Evolutionary conservation across 2,329 filamentous ascomycete species (phyloP).

Genomic region (Drechslerella stenobrocha): DNA sequence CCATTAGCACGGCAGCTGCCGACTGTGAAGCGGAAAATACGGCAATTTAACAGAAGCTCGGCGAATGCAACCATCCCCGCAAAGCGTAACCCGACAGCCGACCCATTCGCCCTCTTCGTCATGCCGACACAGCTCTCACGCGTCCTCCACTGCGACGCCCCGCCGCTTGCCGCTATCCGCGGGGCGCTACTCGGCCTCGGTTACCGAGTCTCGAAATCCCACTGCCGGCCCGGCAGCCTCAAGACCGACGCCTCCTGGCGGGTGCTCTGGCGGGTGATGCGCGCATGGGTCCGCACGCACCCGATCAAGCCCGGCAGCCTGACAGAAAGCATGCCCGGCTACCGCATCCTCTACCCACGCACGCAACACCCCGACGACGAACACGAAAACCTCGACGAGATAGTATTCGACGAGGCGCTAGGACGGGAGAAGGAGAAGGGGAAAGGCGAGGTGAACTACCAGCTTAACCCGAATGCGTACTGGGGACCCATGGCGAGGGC

Average conservation of each 20-base stretch:
- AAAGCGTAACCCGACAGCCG: slow-evolving; percentile 55
- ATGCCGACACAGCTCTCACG: slow-evolving; percentile 74
- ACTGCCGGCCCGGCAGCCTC: slow-evolving; percentile 84
- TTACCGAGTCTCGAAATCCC: slow-evolving; percentile 80
- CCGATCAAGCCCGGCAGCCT: slow-evolving; percentile 75
- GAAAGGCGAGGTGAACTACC: slow-evolving; percentile 76
- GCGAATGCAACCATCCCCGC: not conserved
- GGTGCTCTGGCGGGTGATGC: slow-evolving; percentile 88
- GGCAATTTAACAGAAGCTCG: not conserved
- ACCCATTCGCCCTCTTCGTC: slow-evolving; percentile 76
- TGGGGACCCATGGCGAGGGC: slow-evolving; percentile 78
- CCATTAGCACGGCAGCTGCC: not conserved
- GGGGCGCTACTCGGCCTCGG: slow-evolving; percentile 80
- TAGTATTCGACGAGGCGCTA: slow-evolving; percentile 78
- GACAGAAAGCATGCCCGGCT: slow-evolving; percentile 71
- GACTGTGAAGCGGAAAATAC: slow-evolving; percentile 19
- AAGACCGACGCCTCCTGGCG: slow-evolving; percentile 92
- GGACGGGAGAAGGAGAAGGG: slow-evolving; percentile 70
- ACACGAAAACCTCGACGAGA: slow-evolving; percentile 58
- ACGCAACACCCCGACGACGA: slow-evolving; percentile 54
- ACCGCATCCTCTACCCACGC: slow-evolving; percentile 61
- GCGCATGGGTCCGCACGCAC: slow-evolving; percentile 81
- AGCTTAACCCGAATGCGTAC: slow-evolving; percentile 84
- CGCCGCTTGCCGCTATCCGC: slow-evolving; percentile 75
- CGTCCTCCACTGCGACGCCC: slow-evolving; percentile 75